Evolutionary conservation across 495 filamentous ascomycete genomes (phyloP).

Genomic region (Penicillium robsamsonii): DNA sequence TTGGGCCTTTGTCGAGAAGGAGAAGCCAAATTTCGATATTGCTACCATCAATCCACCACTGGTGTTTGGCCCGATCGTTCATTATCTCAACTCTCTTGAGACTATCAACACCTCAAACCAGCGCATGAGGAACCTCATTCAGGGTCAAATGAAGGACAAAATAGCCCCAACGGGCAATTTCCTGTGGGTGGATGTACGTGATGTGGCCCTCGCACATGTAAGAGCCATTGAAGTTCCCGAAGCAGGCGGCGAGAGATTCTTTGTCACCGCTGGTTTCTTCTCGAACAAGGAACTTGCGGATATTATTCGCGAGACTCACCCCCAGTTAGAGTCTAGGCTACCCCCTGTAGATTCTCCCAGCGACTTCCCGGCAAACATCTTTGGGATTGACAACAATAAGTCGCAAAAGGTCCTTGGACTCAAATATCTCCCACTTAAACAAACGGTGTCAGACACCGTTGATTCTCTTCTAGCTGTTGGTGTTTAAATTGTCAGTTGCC

Average conservation of each 20-base stretch:
- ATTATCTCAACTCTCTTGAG: constrained; percentile 64
- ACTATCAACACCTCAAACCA: constrained; percentile 68
- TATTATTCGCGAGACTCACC: constrained; percentile 61
- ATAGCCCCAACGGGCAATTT: constrained; percentile 55
- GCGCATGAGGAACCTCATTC: constrained; percentile 52
- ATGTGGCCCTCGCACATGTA: constrained; percentile 71
- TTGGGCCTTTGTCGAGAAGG: constrained; percentile 77
- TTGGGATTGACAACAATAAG: constrained; percentile 51
- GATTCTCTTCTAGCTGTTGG: constrained; percentile 52
- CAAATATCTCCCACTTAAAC: constrained; percentile 51
- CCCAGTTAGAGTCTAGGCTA: constrained; percentile 60
- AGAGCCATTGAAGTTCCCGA: constrained; percentile 64
- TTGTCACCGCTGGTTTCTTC: constrained; percentile 62
- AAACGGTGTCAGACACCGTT: constrained; percentile 57
- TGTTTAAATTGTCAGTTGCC: constrained; percentile 19
- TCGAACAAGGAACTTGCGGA: constrained; percentile 65
- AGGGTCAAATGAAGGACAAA: constrained; percentile 63
- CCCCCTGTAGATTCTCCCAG: constrained; percentile 47
- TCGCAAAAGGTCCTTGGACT: constrained; percentile 58
- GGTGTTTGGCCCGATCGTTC: constrained; percentile 69
- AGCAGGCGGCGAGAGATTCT: constrained; percentile 69
- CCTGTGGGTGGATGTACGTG: constrained; percentile 67
- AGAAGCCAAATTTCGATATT: constrained; percentile 75
- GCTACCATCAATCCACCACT: constrained; percentile 69
- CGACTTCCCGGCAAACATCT: constrained; percentile 41